Evolutionary conservation across 768 basidiomycete species (phyloP).

Genomic region (Obba rivulosa): DNA sequence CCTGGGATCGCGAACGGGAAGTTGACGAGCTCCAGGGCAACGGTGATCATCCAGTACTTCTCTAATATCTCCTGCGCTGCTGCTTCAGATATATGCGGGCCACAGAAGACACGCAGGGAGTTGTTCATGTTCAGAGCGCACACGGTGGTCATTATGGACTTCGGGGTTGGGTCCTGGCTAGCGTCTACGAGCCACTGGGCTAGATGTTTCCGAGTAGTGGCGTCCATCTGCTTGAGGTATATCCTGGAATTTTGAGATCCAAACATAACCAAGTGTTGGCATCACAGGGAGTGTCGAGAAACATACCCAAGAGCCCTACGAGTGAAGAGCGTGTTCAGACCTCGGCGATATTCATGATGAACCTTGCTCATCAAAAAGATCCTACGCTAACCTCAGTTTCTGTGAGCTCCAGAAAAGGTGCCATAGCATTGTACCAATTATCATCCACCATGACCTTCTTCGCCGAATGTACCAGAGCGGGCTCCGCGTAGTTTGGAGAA

Average conservation of each 20-base stretch:
- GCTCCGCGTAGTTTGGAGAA: conserved; percentile 88
- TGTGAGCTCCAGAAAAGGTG: neutral
- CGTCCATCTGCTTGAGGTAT: conserved; percentile 83
- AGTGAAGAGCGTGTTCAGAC: conserved; percentile 89
- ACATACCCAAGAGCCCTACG: conserved; percentile 85
- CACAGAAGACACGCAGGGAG: conserved; percentile 93
- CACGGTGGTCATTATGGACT: conserved; percentile 83
- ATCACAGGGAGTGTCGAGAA: neutral
- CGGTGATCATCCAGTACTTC: conserved; percentile 95
- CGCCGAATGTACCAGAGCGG: conserved; percentile 89
- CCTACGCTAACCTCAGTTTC: conserved; percentile 38
- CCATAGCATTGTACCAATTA: conserved; percentile 61
- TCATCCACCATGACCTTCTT: conserved; percentile 79
- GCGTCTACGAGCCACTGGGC: conserved; percentile 62
- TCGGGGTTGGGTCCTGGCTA: conserved; percentile 39
- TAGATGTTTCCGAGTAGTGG: conserved; percentile 73
- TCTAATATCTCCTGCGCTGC: conserved; percentile 79
- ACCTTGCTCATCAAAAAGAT: conserved; percentile 93
- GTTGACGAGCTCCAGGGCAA: conserved; percentile 96
- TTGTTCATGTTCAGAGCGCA: conserved; percentile 97
- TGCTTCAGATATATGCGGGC: conserved; percentile 77
- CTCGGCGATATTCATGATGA: conserved; percentile 91
- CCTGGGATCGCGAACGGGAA: conserved; percentile 94
- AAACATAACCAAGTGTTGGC: neutral
- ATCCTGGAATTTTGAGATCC: conserved; percentile 39